Evolutionary conservation across 164 flowering plant genomes (phyloP), one percentile per base, ranked within the genome.

Genomic region (Dillenia suffruticosa): DNA sequence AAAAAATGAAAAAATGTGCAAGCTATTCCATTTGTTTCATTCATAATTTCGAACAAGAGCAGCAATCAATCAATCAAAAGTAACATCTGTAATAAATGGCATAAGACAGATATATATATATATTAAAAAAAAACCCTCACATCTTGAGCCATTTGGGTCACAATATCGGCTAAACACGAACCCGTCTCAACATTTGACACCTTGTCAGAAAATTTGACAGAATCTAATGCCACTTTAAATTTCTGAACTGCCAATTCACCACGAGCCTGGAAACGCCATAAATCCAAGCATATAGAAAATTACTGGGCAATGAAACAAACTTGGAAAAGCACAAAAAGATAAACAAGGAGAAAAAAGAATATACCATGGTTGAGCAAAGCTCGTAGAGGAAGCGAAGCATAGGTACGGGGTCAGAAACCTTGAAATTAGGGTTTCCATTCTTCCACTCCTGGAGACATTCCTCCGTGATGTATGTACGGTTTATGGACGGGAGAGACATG

Each of bases 121-220:
- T 2, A 11, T 8, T 9, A 47, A 14, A 26, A 63, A 8, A 54
- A 16, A 57, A 6, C 51, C 69, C 93, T 83, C 72, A 93, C 98
- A 70, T 93, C 98, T 68, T 74, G 90, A 64, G 97, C 94, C 89
- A 93, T 84, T 74, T 89, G 98, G 43, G 96, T 71, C 13, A 90
- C 79, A 52, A 89, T 72, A 80, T 93, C 98, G 0, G 96, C 96
- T 9, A 93, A 84, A 76, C 67, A 55, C 10, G 97, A 93, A 40
- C 81, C 82, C 63, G 84, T 19, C 58, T 83, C 94, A 58, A 74
- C 84, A 2, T 64, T 73, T 0, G 87, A 71, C 9, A 51, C 71
- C 45, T 68, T 74, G 12, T 87, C 96, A 47, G 65, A 54, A 70
- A 88, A 90, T 60, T 79, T 86, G 49, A 87, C 91, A 8, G 84